Evolutionary conservation across 768 basidiomycete genomes (phyloP).

Genomic region (Auriscalpium vulgare): DNA sequence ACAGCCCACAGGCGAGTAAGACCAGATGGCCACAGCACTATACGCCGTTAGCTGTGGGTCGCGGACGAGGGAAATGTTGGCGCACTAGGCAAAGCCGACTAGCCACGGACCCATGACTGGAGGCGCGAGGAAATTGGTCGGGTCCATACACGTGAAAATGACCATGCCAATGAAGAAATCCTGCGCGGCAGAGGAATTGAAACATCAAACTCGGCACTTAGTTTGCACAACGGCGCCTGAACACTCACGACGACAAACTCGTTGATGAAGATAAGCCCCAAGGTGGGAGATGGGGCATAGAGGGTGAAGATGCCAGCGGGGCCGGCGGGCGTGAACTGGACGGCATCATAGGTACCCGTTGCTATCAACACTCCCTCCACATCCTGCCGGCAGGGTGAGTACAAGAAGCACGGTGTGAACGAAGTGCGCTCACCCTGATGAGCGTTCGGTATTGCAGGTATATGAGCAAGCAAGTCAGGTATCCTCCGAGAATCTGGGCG

Average conservation of each 20-base stretch:
- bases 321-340: conserved; percentile 29
- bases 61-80: neutral
- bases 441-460: conserved; percentile 21
- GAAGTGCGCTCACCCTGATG: conserved; percentile 10
- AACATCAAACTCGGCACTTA: no score
- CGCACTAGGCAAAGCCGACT: conserved; percentile 20
- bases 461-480: conserved; percentile 20
- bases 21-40: conserved; percentile 19
- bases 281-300: conserved; percentile 26
- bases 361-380: conserved; percentile 23
- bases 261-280: conserved; percentile 29
- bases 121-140: conserved; percentile 23
- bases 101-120: conserved; percentile 18
- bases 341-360: conserved; percentile 20
- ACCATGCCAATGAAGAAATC: conserved; percentile 19
- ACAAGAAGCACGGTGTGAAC: neutral
- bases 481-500: conserved; percentile 26
- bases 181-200: neutral
- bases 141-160: conserved; percentile 20
- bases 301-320: conserved; percentile 33
- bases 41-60: neutral
- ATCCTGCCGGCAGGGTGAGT: conserved; percentile 4
- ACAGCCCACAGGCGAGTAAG: conserved; percentile 19
- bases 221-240: neutral
- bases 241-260: conserved; percentile 30